Percentiles rank a stretch among this genome's conserved stretches.
Conservation (phyloP, 2,329 filamentous ascomycete genomes). For the Arthrobotrys conoides region DNA sequence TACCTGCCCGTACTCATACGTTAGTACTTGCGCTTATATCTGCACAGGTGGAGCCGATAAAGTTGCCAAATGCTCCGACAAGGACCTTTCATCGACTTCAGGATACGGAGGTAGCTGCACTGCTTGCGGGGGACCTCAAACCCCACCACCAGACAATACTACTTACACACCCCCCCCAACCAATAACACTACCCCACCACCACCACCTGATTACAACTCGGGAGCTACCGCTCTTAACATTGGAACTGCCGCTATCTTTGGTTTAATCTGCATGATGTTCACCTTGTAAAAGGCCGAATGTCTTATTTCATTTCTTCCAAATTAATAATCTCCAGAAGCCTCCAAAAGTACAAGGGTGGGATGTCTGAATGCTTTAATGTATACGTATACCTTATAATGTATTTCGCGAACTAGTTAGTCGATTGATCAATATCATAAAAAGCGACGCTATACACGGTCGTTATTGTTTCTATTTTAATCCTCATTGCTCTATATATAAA, state of each 20-base stretch:
- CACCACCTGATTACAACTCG: slow-evolving; percentile 17
- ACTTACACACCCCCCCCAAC: slow-evolving; percentile 22
- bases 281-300: slow-evolving; percentile 9
- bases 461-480: background rate
- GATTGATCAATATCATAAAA: background rate
- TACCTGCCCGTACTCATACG: slow-evolving; percentile 8
- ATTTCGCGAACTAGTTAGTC: slow-evolving; percentile 14
- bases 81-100: background rate
- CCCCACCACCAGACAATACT: slow-evolving; percentile 5
- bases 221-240: slow-evolving; percentile 17
- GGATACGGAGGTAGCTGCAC: background rate
- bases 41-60: slow-evolving; percentile 1
- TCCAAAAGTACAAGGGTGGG: slow-evolving; percentile 2
- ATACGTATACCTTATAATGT: slow-evolving; percentile 17
- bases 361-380: slow-evolving; percentile 14
- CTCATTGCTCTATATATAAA: background rate
- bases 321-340: slow-evolving; percentile 1
- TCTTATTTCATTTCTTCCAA: background rate
- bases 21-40: slow-evolving; percentile 16
- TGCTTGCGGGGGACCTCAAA: slow-evolving; percentile 1
- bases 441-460: slow-evolving; percentile 9
- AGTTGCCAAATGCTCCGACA: slow-evolving; percentile 3
- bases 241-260: slow-evolving; percentile 14
- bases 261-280: slow-evolving; percentile 27
- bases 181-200: slow-evolving; percentile 8